A percentile compares a stretch with the other conserved stretches of the same genome.
Conservation (phyloP, 306 rosid species). For the Styphnolobium japonicum region DNA sequence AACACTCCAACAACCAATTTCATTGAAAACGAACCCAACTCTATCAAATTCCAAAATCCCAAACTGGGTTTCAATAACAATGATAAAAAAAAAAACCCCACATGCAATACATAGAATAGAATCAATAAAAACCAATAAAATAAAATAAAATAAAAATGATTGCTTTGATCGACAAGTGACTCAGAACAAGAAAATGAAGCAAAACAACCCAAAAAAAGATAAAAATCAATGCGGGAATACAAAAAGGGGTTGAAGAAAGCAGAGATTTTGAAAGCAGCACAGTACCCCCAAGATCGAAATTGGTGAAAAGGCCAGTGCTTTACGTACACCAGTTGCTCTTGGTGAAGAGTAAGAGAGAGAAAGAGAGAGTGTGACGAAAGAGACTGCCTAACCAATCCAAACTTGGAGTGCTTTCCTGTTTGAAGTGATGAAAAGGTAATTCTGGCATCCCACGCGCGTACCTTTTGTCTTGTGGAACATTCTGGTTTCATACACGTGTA, state of each 20-base stretch:
- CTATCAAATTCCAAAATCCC: background rate
- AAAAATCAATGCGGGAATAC: background rate
- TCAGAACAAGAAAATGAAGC: background rate
- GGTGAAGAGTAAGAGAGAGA: background rate
- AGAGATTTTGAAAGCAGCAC: background rate
- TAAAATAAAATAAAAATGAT: background rate
- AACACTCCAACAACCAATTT: background rate
- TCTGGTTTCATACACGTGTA: background rate
- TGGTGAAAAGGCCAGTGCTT: background rate
- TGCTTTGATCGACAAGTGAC: background rate
- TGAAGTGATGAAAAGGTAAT: background rate
- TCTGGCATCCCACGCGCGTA: slow-evolving; percentile 23
- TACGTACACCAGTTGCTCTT: background rate
- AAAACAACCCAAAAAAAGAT: background rate
- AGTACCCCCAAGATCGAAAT: slow-evolving; percentile 13
- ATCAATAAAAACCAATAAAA: background rate
- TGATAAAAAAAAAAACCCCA: background rate
- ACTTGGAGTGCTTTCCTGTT: background rate
- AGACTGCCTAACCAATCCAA: slow-evolving; percentile 13
- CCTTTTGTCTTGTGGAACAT: background rate
- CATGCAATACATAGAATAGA: background rate
- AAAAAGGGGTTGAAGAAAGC: background rate
- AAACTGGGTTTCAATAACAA: background rate
- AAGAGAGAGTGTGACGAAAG: background rate
- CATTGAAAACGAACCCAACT: background rate